A percentile compares a stretch with the other conserved stretches of the same genome.
phyloP scores from a whole-genome alignment of 495 filamentous ascomycete genomes.

The Geoglossum glabrum region DNA sequence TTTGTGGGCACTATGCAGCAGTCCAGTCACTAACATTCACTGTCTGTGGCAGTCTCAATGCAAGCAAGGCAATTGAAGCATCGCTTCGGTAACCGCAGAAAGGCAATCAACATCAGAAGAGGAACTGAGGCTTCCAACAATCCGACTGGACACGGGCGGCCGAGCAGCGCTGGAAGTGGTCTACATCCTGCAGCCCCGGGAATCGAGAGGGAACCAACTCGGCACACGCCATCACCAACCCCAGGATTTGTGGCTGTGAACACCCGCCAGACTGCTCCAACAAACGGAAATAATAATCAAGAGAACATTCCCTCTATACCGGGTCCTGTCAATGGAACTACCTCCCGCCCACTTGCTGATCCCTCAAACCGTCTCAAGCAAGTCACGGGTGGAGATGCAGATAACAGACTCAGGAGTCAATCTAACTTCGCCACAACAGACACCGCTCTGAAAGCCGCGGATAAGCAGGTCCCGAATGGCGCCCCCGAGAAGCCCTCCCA shows the following conservation, averaged over 20 bases:
- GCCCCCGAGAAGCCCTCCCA: neutral
- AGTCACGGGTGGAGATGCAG: neutral
- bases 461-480: neutral
- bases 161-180: neutral
- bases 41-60: slow-evolving; percentile 36
- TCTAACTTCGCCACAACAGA: neutral
- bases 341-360: neutral
- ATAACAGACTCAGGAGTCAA: neutral
- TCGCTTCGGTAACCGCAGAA: slow-evolving; percentile 52
- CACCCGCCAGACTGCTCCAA: neutral
- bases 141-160: neutral
- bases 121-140: slow-evolving; percentile 7
- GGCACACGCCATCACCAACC: slow-evolving; percentile 2
- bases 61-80: slow-evolving; percentile 69
- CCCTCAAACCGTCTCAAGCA: neutral
- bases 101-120: slow-evolving; percentile 40
- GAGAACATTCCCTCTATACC: neutral
- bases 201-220: neutral
- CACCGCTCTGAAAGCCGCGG: neutral
- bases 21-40: slow-evolving; percentile 9
- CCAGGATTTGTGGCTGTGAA: neutral
- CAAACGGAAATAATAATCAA: neutral
- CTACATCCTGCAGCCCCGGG: neutral
- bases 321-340: neutral
- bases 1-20: neutral